phyloP scores from a whole-genome alignment of 2,329 filamentous ascomycete species.

The Malbranchea cinnamomea region DNA sequence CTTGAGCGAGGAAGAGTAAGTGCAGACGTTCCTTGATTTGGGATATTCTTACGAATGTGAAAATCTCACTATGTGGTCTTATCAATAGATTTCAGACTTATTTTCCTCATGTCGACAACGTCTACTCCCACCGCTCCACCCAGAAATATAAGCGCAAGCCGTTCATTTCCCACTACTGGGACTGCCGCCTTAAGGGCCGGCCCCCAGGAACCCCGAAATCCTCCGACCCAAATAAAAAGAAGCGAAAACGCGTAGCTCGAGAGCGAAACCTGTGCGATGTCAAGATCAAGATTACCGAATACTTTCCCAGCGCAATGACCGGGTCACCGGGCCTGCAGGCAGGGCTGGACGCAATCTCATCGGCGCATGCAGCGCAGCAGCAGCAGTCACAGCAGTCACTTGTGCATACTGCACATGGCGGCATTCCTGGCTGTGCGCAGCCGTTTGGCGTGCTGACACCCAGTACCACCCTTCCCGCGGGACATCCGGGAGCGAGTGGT shows the following conservation, averaged over 20 bases:
- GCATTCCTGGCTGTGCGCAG: slow-evolving; percentile 14
- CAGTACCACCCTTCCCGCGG: slow-evolving; percentile 24
- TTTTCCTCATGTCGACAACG: slow-evolving; percentile 70
- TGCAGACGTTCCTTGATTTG: slow-evolving; percentile 5
- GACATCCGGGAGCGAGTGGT: slow-evolving; percentile 34
- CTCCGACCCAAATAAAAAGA: slow-evolving; percentile 67
- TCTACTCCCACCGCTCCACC: slow-evolving; percentile 71
- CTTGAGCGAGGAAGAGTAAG: slow-evolving; percentile 58
- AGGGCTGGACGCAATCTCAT: slow-evolving; percentile 14
- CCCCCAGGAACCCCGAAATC: slow-evolving; percentile 67
- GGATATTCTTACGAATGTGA: slow-evolving; percentile 7
- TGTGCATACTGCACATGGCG: slow-evolving; percentile 14
- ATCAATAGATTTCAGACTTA: slow-evolving; percentile 58
- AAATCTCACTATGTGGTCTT: slow-evolving; percentile 4
- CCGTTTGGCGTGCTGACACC: slow-evolving; percentile 31
- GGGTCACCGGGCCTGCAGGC: slow-evolving; percentile 16
- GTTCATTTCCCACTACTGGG: slow-evolving; percentile 75
- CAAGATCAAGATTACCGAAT: slow-evolving; percentile 75
- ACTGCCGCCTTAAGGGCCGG: slow-evolving; percentile 66
- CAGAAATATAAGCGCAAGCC: slow-evolving; percentile 68
- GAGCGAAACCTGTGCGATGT: slow-evolving; percentile 71
- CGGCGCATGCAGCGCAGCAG: slow-evolving; percentile 14
- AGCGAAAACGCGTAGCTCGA: slow-evolving; percentile 59
- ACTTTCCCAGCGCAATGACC: slow-evolving; percentile 41
- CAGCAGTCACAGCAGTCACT: slow-evolving; percentile 3